These are phyloP conservation scores for Escallonia herrerae DNA, from an alignment of 129 eudicot genomes.

Conservation along the genomic window DNA sequence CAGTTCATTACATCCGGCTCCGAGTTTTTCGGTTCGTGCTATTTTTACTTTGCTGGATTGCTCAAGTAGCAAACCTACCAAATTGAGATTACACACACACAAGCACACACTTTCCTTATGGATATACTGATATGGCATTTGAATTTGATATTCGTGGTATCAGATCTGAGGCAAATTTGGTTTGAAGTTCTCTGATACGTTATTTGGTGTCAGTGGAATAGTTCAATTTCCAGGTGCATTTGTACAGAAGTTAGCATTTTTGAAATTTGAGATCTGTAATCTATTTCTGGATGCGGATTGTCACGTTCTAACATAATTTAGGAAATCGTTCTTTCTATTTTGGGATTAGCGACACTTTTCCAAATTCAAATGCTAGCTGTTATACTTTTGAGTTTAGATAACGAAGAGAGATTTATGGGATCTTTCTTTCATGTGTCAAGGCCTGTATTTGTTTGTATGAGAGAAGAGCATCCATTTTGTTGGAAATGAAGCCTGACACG, in stretches of 20 bases:
- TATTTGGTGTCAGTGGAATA: slow-evolving; percentile 4
- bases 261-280: slow-evolving; percentile 15
- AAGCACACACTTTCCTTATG: background rate
- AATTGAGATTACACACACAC: too few species aligned
- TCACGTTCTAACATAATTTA: background rate
- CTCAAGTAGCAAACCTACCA: background rate
- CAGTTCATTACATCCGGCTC: background rate
- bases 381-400: too few species aligned
- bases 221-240: slow-evolving; percentile 4
- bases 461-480: slow-evolving; percentile 8
- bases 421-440: background rate
- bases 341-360: background rate
- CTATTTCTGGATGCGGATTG: slow-evolving; percentile 9
- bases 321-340: background rate
- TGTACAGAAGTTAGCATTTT: background rate
- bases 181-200: slow-evolving; percentile 11
- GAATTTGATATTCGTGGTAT: slow-evolving; percentile 17
- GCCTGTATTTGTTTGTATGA: slow-evolving; percentile 17
- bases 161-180: slow-evolving; percentile 41
- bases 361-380: too few species aligned
- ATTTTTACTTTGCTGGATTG: background rate
- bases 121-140: slow-evolving; percentile 2
- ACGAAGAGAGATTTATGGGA: too few species aligned
- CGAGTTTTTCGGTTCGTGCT: slow-evolving; percentile 1
- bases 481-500: slow-evolving; percentile 58